Evolutionary conservation across 139 green algal genomes (phyloP).

Genomic region (Dunaliella primolecta): DNA sequence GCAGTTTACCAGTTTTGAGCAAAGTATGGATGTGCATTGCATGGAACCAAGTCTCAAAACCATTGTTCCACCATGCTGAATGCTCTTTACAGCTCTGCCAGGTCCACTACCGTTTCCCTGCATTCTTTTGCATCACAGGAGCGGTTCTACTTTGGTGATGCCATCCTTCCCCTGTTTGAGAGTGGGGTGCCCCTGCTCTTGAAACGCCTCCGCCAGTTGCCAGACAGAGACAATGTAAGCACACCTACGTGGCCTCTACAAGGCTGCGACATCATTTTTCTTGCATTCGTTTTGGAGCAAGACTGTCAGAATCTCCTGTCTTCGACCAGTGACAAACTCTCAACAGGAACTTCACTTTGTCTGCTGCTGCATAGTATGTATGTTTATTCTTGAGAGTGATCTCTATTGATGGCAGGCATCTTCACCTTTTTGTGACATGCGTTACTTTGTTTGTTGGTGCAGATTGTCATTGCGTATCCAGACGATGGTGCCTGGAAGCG

Average conservation of each 20-base stretch:
- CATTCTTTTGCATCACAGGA: constrained; percentile 62
- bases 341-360: neutral
- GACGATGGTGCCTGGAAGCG: constrained; percentile 98
- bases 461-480: constrained; percentile 94
- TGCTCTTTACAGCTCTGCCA: no score
- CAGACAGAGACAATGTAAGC: constrained; percentile 48
- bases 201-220: constrained; percentile 64
- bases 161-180: constrained; percentile 94
- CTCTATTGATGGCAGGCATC: no score
- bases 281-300: neutral
- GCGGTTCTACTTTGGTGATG: constrained; percentile 98
- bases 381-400: no score
- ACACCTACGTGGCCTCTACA: neutral
- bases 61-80: no score
- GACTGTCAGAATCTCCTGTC: neutral
- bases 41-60: no score
- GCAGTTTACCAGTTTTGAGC: no score
- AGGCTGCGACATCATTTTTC: neutral
- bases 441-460: no score
- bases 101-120: no score
- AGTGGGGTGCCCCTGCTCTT: constrained; percentile 89
- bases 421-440: no score
- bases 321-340: neutral
- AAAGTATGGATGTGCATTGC: no score
- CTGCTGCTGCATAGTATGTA: neutral